Base-by-base conservation (phyloP, 805 yeast species). In the Yarrowia sp. region DNA sequence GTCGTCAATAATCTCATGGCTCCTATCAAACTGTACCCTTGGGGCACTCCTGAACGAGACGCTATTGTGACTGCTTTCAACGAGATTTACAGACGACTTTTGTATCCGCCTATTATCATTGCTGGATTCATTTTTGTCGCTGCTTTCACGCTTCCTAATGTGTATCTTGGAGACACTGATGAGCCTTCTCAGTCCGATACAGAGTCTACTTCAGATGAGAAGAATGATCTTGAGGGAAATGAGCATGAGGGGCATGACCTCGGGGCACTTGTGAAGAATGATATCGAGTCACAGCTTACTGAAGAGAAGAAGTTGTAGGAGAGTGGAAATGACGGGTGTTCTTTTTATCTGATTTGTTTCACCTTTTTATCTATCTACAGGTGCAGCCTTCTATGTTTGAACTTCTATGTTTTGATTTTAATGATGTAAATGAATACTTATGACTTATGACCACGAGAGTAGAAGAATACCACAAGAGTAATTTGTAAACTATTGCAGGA, bases 1-100 rank as follows among this genome's bases (percentile, higher is more conserved):
- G 54, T 48, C 26, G 32, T 28, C 38, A 48, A 48, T 38, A 48
- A 48, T 36, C 26, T 48, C 38, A 48, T 48, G 54, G 54, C 54
- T 14, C 54, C 54, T 5, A 17, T 48, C 19, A 48, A 32, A 10
- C 32, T 43, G 38, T 48, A 48, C 19, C 26, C 32, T 4, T 48
- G 54, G 54, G 67, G 67, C 9, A 28, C 62, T 16, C 61, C 67
- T 12, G 59, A 48, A n/a, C 62, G 67, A 40, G 41, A 28, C 4
- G 67, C 65, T n/a, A 62, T 65, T 28, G 64, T 61, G 22, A 19
- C 24, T 2, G 64, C 67, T 21, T 65, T 36, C 54, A 65, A 65
- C 46, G 26, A 30, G 16, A 58, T 65, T n/a, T 61, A 61, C 54
- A 51, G 65, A 48, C 12, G 12, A 12, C 62, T 65, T 14, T 44